Base-by-base conservation (phyloP, 768 basidiomycete species). In the Suillus paluster region DNA sequence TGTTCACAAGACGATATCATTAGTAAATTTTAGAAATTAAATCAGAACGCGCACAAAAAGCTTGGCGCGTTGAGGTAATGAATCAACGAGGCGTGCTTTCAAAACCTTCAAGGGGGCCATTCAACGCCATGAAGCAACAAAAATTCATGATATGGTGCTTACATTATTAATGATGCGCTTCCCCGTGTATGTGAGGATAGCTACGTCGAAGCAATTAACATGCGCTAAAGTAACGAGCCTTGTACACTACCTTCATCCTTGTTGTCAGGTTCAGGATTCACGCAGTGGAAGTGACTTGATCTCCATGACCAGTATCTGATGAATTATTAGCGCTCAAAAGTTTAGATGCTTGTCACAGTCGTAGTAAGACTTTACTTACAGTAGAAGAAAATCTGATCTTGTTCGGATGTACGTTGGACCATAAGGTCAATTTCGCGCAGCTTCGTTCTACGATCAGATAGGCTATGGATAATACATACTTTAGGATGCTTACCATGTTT, bases 261-360 rank as follows among this genome's bases (percentile, higher is more conserved):
- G 2, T 82, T 78, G 64, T 87, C 86, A n/a, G 79, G 72, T 62
- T 86, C 85, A 4, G 73, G 78, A 12, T 74, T 69, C n/a, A 63
- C 84, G 74, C n/a, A n/a, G 67, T 63, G 23, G 80, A 83, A 3
- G 75, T 63, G 5, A 80, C 73, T 61, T 87, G 86, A 19, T 68
- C 65, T 0, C 80, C 80, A 64, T 87, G 85, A 0, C 86, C 86
- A 0, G 84, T 79, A 64, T 83, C 81, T 83, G 60, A 56, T 27
- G 34, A 4, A 39, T 54, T 6, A 55, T 39, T 12, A 27, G 38
- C 21, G 14, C n/a, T 36, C 23, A 2, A 14, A 19, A 25, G 23
- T 17, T 19, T 25, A 19, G 17, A 11, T 15, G 8, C 21, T 23
- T 14, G 3, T 23, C 23, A 25, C 2, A 15, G 23, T 14, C n/a